Base-by-base conservation (phyloP, 2,329 filamentous ascomycete species). In the Emericellopsis cladophorae region DNA sequence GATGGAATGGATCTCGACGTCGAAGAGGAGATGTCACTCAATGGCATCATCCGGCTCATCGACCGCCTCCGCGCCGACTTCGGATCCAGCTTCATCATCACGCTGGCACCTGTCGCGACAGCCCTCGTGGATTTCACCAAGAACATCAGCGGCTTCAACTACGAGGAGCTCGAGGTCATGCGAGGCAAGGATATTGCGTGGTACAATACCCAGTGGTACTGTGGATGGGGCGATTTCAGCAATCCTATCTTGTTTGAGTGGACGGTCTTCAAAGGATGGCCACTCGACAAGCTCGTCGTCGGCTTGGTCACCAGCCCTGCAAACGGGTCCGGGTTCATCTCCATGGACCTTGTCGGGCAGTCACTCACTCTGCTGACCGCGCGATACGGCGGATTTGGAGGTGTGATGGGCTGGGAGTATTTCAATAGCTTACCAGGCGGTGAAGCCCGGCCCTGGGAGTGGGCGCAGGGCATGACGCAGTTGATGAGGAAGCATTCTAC, bases 201-300 rank as follows among this genome's bases (percentile, higher is more conserved):
- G 77, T 95, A 95, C 59, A 95, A 95, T 55, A 72, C 81, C 6
- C 89, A 95, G 55, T 94, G 95, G 60, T 95, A 95, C 68, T 92
- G 84, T 54, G 87, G 87, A 2, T 95, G 86, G 80, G 86, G 86
- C 8, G 67, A 70, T 48, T 62, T 70, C 44, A 57, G 51, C 36
- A 65, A 53, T 23, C 60, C 70, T 0, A 41, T 55, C 33, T 64
- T 67, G 55, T 79, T 73, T 52, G 66, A 74, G 42, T 49, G 57
- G 39, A 67, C 76, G 40, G 48, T 76, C 8, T 63, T 66, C 12
- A 66, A 70, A 36, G 87, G 87, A 8, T 95, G 84, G 80, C 66
- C 74, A 2, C 70, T 85, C 0, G 63, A 75, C 16, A 84, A 82
- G 53, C 68, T 95, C 3, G 84, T 95, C 9, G 66, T 89, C 42